Evolutionary conservation across 257 asterid genomes (phyloP), one percentile per base, ranked within the genome.

Genomic region (Verbascum thapsus): DNA sequence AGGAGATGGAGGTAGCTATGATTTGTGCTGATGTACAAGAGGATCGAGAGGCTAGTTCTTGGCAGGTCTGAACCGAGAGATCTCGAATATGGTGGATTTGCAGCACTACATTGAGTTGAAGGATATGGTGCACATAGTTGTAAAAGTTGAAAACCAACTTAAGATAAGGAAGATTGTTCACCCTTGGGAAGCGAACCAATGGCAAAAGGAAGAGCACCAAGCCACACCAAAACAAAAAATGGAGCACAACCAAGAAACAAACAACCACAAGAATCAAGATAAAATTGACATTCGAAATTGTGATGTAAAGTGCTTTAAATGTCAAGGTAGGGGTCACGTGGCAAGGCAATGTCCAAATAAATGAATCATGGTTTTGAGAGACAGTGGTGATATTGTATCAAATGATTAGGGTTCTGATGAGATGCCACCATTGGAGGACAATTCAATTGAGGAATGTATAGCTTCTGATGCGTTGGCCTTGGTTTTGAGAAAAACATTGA

Each of bases 1-100:
- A 23, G 58, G 58, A 53, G 58, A 20, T 53, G 58, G 34, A 16
- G 56, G 8, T 37, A 4, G 41, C 41, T 37, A 37, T 37, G 41
- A 37, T 37, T 9, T 37, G 41, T 38, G 59, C 59, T 10, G 26
- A 22, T 26, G 19, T 50, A 8, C 12, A 50, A 19, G 56, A 15
- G 2, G 32, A 50, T 6, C 1, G 12, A 7, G 56, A 50, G 56
- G 56, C 49, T 12, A 43, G 49, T 43, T 4, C 49, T 12, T 43
- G 8, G 11, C 4, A 5, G 49, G 41, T 37, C 9, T 37, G 9
- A 37, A 37, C 9, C 41, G 9, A 37, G 41, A 37, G 9, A 37
- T 37, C 9, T 37, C 4, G 4, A 9, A 37, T 37, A 37, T 4
- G 4, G 41, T 37, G 41, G 41, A 37, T 4, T 4, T 37, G n/a